phyloP scores from a whole-genome alignment of 1,284 basidiomycete genomes.

The Serendipita sp. region DNA sequence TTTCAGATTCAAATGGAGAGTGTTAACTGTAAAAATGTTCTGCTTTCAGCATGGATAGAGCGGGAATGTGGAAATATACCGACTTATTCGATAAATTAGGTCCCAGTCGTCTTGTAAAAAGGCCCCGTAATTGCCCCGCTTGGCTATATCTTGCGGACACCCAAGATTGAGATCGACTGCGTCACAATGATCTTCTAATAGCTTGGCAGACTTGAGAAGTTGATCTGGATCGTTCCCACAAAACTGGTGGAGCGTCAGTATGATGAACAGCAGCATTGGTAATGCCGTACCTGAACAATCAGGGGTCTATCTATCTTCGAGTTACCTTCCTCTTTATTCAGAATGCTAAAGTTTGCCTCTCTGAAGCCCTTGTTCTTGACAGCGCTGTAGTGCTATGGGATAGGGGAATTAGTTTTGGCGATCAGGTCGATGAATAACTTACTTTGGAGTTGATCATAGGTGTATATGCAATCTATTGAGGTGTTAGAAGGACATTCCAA shows the following conservation, averaged over 20 bases:
- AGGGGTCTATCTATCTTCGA: constrained; percentile 60
- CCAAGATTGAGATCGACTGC: constrained; percentile 93
- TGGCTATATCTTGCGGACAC: constrained; percentile 93
- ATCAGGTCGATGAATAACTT: not conserved
- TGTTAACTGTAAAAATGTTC: constrained; percentile 47
- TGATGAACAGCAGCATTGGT: not conserved
- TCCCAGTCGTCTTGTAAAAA: constrained; percentile 95
- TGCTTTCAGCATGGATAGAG: not conserved
- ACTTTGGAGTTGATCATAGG: constrained; percentile 97
- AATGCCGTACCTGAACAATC: constrained; percentile 50
- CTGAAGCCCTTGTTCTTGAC: constrained; percentile 38
- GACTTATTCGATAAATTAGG: constrained; percentile 65
- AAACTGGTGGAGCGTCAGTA: constrained; percentile 34
- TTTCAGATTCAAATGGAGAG: constrained; percentile 65
- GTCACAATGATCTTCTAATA: constrained; percentile 67
- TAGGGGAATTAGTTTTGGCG: not conserved
- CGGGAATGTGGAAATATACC: constrained; percentile 20
- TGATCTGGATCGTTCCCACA: constrained; percentile 79
- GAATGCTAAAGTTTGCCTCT: constrained; percentile 55
- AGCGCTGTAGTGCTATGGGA: constrained; percentile 48
- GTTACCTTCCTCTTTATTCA: constrained; percentile 53
- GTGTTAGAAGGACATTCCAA: constrained; percentile 10
- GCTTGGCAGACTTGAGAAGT: constrained; percentile 60
- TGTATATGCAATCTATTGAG: constrained; percentile 65
- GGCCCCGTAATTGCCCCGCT: constrained; percentile 74